Evolutionary conservation across 208 protist genomes (phyloP).

Genomic region (Crithidia fasciculata): DNA sequence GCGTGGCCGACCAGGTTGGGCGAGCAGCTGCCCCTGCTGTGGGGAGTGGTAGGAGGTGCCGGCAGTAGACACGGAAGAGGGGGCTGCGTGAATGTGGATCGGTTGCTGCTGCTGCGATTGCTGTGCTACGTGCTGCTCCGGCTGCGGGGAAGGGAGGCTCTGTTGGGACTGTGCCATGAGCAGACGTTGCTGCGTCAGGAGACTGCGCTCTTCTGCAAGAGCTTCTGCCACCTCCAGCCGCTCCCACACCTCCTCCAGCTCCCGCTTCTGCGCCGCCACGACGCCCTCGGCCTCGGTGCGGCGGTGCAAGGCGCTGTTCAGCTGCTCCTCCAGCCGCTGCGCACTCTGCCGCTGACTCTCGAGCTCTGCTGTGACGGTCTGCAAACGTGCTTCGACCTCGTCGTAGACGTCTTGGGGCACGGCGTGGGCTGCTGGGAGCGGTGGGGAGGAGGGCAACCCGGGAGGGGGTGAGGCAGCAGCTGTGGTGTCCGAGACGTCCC

Average conservation of each 20-base stretch:
- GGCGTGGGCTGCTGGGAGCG: background rate
- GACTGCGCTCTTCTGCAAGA: slow-evolving; percentile 15
- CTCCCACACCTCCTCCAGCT: slow-evolving; percentile 50
- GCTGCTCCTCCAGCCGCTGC: slow-evolving; percentile 38
- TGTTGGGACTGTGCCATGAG: slow-evolving; percentile 7
- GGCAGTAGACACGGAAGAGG: background rate
- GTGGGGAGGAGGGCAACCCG: background rate
- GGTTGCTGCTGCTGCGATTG: background rate
- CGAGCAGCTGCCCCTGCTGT: background rate
- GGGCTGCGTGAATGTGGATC: background rate
- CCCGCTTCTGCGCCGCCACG: slow-evolving; percentile 31
- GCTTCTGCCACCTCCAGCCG: slow-evolving; percentile 44
- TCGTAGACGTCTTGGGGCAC: slow-evolving; percentile 18
- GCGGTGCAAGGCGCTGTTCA: slow-evolving; percentile 49
- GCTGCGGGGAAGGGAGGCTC: background rate
- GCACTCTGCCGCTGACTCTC: slow-evolving; percentile 17
- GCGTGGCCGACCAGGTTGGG: background rate
- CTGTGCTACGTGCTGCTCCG: background rate
- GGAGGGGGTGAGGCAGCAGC: background rate
- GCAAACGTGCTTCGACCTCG: slow-evolving; percentile 26
- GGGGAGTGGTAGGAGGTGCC: background rate
- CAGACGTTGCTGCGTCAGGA: slow-evolving; percentile 21
- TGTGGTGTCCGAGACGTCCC: background rate
- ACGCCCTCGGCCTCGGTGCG: slow-evolving; percentile 21
- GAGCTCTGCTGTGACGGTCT: slow-evolving; percentile 21